Conservation (phyloP, 805 yeast genomes). For the Barnettozyma californica region DNA sequence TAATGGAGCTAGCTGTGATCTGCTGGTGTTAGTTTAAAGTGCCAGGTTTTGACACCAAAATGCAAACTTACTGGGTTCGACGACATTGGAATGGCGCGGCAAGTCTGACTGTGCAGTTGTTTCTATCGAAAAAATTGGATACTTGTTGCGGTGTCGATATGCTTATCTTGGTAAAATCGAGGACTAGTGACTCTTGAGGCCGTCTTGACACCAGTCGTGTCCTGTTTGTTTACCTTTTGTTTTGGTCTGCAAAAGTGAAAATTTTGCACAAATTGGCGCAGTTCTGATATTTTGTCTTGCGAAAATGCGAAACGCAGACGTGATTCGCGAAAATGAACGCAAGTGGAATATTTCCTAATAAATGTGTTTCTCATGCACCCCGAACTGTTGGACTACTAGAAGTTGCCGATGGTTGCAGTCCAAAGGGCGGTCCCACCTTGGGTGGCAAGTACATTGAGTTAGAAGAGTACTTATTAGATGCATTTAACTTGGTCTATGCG, state of each 20-base stretch:
- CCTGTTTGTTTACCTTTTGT: slow-evolving; percentile 8
- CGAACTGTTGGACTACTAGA: neutral
- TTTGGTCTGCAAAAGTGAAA: slow-evolving; percentile 4
- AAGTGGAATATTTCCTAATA: neutral
- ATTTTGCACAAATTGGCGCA: slow-evolving; percentile 7
- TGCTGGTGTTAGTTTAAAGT: neutral
- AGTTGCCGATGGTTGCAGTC: neutral
- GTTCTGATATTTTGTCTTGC: neutral
- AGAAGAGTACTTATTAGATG: no score
- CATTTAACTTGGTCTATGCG: no score
- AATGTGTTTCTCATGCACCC: neutral
- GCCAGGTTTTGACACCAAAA: neutral
- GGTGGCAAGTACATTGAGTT: no score
- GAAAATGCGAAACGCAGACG: slow-evolving; percentile 3
- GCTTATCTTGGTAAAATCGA: neutral
- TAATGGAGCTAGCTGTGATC: slow-evolving; percentile 8
- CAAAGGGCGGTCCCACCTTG: no score
- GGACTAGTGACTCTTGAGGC: neutral
- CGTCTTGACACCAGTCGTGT: neutral
- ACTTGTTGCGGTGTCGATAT: neutral
- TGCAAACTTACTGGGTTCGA: neutral
- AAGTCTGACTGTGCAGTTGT: neutral
- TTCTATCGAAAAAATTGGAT: neutral
- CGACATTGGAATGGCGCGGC: neutral
- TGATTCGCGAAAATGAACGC: neutral